Conservation (phyloP, 306 rosid genomes). For the Castanea crenata region DNA sequence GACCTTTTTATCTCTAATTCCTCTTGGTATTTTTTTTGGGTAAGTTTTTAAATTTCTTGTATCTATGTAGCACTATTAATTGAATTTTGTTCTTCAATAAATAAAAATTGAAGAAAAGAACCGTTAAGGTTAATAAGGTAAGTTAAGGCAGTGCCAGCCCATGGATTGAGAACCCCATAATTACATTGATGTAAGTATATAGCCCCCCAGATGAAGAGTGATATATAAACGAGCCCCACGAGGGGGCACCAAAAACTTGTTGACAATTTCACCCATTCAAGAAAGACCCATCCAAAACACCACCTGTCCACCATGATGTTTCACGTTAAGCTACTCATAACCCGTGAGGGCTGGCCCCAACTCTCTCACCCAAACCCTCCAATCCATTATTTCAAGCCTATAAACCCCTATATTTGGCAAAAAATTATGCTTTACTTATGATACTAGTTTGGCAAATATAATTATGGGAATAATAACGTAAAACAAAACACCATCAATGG, state of each 20-base stretch:
- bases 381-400: slow-evolving; percentile 34
- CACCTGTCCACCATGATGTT: slow-evolving; percentile 59
- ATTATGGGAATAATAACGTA: slow-evolving; percentile 45
- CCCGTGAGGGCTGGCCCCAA: slow-evolving; percentile 59
- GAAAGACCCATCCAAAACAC: slow-evolving; percentile 38
- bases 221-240: slow-evolving; percentile 43
- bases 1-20: no score
- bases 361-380: slow-evolving; percentile 7
- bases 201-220: neutral
- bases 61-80: neutral
- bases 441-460: slow-evolving; percentile 25
- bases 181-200: slow-evolving; percentile 30
- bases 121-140: slow-evolving; percentile 28
- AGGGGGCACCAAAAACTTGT: slow-evolving; percentile 18
- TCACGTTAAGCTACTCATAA: slow-evolving; percentile 79
- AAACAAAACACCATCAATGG: slow-evolving; percentile 51
- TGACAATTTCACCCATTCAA: slow-evolving; percentile 36
- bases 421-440: slow-evolving; percentile 27
- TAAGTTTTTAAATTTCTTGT: no score
- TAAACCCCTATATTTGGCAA: slow-evolving; percentile 31
- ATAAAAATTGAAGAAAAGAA: neutral
- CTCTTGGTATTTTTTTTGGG: no score
- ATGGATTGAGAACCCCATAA: slow-evolving; percentile 25
- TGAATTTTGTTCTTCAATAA: neutral
- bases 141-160: slow-evolving; percentile 23